phyloP scores from a whole-genome alignment of 2,329 filamentous ascomycete genomes.

The Monosporascus sp. region DNA sequence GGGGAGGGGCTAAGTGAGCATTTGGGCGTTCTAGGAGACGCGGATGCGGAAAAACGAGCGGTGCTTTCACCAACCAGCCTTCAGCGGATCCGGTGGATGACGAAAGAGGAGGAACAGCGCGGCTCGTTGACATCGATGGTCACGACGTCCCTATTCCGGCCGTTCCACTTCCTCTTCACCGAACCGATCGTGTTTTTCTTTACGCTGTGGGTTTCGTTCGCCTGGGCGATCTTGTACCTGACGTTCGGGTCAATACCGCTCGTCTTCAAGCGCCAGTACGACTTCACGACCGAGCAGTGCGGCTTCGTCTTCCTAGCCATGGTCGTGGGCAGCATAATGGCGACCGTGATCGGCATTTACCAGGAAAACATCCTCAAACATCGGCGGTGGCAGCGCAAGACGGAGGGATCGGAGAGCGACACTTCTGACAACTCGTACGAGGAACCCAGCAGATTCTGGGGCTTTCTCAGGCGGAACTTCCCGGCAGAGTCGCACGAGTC shows the following conservation, averaged over 20 bases:
- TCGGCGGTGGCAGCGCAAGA: conserved; percentile 30
- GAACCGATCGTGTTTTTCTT: conserved; percentile 82
- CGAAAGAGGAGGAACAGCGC: conserved; percentile 72
- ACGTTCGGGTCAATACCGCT: conserved; percentile 77
- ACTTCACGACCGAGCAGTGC: conserved; percentile 61
- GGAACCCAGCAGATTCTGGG: conserved; percentile 35
- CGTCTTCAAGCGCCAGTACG: conserved; percentile 64
- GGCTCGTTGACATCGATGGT: conserved; percentile 66
- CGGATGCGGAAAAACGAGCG: conserved; percentile 10
- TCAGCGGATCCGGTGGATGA: conserved; percentile 70
- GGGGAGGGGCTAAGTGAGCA: conserved; percentile 6
- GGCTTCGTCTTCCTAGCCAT: conserved; percentile 72
- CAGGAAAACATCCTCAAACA: conserved; percentile 63
- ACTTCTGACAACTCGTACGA: conserved; percentile 12
- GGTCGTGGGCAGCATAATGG: conserved; percentile 59
- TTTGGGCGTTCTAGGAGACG: not conserved
- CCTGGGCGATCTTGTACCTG: conserved; percentile 84
- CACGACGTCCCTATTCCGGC: conserved; percentile 66
- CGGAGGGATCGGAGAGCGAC: conserved; percentile 24
- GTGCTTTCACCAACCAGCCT: conserved; percentile 8
- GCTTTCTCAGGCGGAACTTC: conserved; percentile 39
- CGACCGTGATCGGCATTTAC: conserved; percentile 63
- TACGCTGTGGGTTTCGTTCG: conserved; percentile 83
- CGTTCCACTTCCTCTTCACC: conserved; percentile 71
- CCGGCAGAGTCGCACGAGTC: conserved; percentile 62